A percentile compares a stretch with the other conserved stretches of the same genome.
These are phyloP conservation scores for Starmerella roubikii DNA, from an alignment of 805 yeast species.

Conservation along the genomic window DNA sequence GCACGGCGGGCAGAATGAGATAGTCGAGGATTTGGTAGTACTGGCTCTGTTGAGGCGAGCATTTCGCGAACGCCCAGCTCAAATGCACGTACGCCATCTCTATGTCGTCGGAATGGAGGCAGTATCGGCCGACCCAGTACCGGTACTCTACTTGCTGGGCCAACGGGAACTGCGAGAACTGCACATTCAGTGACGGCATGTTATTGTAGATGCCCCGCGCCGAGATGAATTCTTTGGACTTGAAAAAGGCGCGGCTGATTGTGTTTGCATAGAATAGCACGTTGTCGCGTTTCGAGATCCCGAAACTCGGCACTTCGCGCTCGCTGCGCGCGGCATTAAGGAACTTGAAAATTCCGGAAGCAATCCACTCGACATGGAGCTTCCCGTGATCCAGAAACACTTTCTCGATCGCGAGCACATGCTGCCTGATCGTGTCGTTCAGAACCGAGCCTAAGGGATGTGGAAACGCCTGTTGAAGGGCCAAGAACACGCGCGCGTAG, in stretches of 20 bases:
- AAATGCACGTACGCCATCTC: conserved; percentile 30
- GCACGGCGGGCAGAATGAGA: conserved; percentile 39
- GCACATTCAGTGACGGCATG: conserved; percentile 35
- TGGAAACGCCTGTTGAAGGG: conserved; percentile 29
- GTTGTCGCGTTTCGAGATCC: conserved; percentile 33
- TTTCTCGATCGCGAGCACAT: conserved; percentile 5
- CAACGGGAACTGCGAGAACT: conserved; percentile 11
- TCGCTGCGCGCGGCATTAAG: conserved; percentile 49
- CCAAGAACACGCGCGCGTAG: conserved; percentile 34
- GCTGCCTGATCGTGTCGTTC: conserved; percentile 9
- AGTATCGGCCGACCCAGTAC: conserved; percentile 28
- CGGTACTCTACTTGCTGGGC: conserved; percentile 22
- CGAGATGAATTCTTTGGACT: conserved; percentile 30
- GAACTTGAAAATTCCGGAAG: conserved; percentile 41
- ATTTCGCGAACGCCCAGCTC: conserved; percentile 37
- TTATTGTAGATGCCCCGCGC: conserved; percentile 70
- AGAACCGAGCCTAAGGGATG: conserved; percentile 24
- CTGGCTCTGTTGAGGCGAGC: conserved; percentile 28
- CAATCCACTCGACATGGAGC: conserved; percentile 30
- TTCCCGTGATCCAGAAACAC: conserved; percentile 6
- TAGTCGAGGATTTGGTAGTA: conserved; percentile 33
- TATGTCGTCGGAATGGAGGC: conserved; percentile 11
- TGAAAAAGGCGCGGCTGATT: conserved; percentile 42
- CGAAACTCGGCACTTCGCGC: conserved; percentile 23
- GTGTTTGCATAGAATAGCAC: conserved; percentile 40